Conservation (phyloP, 1,139 yeast genomes). For the Suhomyces bribrorum region DNA sequence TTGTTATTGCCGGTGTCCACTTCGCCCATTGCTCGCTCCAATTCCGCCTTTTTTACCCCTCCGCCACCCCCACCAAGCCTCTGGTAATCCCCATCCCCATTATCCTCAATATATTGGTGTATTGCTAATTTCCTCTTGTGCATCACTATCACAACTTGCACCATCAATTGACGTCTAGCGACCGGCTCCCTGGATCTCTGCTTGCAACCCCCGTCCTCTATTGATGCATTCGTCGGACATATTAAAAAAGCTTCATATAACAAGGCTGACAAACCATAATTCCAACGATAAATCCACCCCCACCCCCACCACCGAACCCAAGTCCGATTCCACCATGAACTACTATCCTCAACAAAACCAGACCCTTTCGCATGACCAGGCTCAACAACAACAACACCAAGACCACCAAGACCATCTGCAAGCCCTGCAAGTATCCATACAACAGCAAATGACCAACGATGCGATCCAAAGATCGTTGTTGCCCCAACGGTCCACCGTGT, state of each 20-base stretch:
- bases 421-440: conserved; percentile 10
- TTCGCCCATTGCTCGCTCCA: background rate
- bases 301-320: conserved; percentile 3
- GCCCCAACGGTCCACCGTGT: conserved; percentile 28
- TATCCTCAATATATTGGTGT: background rate
- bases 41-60: background rate
- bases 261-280: conserved; percentile 18
- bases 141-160: background rate
- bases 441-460: conserved; percentile 16
- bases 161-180: background rate
- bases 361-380: conserved; percentile 9
- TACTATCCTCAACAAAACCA: conserved; percentile 13
- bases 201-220: background rate
- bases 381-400: conserved; percentile 11
- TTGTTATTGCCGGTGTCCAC: too few species aligned
- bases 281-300: conserved; percentile 1
- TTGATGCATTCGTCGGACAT: conserved; percentile 25
- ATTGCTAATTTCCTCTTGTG: background rate
- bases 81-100: background rate
- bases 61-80: background rate
- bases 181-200: background rate
- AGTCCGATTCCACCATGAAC: conserved; percentile 12
- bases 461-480: conserved; percentile 26
- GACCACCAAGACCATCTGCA: conserved; percentile 11
- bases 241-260: conserved; percentile 27